Base-by-base conservation (phyloP, 2,329 filamentous ascomycete species). In the Mycosphaerelloides madeirae region DNA sequence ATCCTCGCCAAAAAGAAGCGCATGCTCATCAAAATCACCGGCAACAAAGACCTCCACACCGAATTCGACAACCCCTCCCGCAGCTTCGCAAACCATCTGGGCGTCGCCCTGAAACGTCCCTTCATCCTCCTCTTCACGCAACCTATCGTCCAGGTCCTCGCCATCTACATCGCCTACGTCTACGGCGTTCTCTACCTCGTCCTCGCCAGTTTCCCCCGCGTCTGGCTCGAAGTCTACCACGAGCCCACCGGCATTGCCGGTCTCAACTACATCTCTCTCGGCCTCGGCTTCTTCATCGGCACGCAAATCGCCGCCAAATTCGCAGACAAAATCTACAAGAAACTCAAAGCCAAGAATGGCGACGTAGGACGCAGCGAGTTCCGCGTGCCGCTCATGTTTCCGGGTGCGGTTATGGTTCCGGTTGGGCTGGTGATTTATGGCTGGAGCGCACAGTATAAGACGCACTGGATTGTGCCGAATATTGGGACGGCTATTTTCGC, bases 401-500 rank as follows among this genome's bases (percentile, higher is more conserved):
- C 76, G 11, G 76, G 75, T 1, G 69, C 71, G 0, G 54, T 79
- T 2, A 66, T 79, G 29, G 70, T 81, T 1, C 77, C 79, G 0
- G 57, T 73, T 14, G 73, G 76, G 7, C 66, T 82, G 0, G 74
- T 80, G 50, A 72, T 74, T 64, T 81, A 80, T 55, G 78, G 78
- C 25, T 81, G 78, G 77, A 67, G 71, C 2, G 77, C 77, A 0
- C 66, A 81, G 38, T 66, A 71, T 25, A 57, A 68, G 1, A 63
- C 69, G 2, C 76, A 79, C 54, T 83, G 78, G 77, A 77, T 82
- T 34, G 67, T 80, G 4, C 78, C 79, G 0, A 79, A 83, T 46
- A 68, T 83, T 29, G 80, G 79, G 1, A 75, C 77, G 2, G 66
- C 69, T 0, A 67, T 80, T 3, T 75, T 80, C 14, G 75, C 77